These are phyloP conservation scores for Taphrina pruni DNA, from an alignment of 1,139 yeast species.

Conservation along the genomic window DNA sequence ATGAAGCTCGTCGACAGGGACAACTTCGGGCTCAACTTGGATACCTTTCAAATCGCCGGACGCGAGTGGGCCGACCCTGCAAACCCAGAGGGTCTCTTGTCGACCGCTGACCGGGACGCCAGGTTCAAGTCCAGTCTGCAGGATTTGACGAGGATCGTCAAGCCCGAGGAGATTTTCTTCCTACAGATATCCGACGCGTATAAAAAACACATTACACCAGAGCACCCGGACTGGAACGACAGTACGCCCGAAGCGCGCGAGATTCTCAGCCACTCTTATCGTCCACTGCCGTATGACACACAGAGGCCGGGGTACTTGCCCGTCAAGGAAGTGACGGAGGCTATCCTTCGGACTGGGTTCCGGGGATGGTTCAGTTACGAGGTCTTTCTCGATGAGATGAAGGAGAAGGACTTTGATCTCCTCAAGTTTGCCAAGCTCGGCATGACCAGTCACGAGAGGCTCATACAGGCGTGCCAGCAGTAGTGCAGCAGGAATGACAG, in stretches of 20 bases:
- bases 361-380: constrained; percentile 43
- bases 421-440: constrained; percentile 38
- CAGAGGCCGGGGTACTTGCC: constrained; percentile 41
- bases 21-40: constrained; percentile 42
- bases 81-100: constrained; percentile 17
- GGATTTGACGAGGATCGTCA: constrained; percentile 29
- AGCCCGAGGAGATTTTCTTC: constrained; percentile 39
- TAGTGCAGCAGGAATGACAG: background rate
- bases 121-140: constrained; percentile 24
- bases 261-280: constrained; percentile 41
- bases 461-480: constrained; percentile 23
- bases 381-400: constrained; percentile 33
- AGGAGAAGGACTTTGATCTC: constrained; percentile 34
- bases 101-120: constrained; percentile 5
- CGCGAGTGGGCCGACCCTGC: constrained; percentile 44
- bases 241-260: constrained; percentile 27
- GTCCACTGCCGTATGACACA: constrained; percentile 40
- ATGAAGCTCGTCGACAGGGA: constrained; percentile 39
- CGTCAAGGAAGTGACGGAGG: constrained; percentile 27
- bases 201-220: constrained; percentile 26
- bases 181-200: constrained; percentile 42
- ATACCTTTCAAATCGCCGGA: constrained; percentile 43
- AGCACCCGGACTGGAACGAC: constrained; percentile 36
- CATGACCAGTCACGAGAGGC: constrained; percentile 28
- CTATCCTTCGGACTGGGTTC: constrained; percentile 37